Base-by-base conservation (phyloP, 768 basidiomycete species). In the Tricholomella constricta region DNA sequence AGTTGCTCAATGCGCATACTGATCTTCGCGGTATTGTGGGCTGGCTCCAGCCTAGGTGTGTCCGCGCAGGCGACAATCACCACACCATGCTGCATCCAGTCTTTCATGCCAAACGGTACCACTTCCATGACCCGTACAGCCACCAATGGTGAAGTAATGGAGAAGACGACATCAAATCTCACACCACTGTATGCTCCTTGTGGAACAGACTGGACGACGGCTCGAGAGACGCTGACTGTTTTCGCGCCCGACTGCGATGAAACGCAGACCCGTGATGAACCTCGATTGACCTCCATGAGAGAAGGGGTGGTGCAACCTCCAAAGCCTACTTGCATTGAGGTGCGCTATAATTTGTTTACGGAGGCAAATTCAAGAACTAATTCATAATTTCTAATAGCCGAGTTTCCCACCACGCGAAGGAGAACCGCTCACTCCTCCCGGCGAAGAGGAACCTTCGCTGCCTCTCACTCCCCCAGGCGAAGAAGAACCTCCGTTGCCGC, bases 101-200 rank as follows among this genome's bases (percentile, higher is more conserved):
- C 51, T 6, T 57, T 54, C 34, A 49, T 48, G 46, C 59, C 59
- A 8, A 36, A 54, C 37, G 59, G 59, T 6, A 57, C 55, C 20
- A 60, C 59, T 8, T 48, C 56, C 23, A 53, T 55, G 45, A 57
- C 56, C 9, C 42, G 52, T 46, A 40, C 37, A 12, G 36, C 36
- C 1, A 56, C 51, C 7, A 41, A 59, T 32, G 59, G 57, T 12
- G 48, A 52, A 22, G n/a, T 46, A 12, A 29, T 51, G 22, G 40
- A 51, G 12, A 48, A 42, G 17, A 63, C 57, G 11, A 52, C 44
- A 9, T 51, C 42, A 19, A 55, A 54, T n/a, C 45, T 49, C 22
- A 65, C 64, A 7, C 48, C 64, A 1, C 54, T 63, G 23, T 65
- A 53, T 29, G 62, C 59, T n/a, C 64, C 64, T 4, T 61, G 60